Conservation (phyloP, 2,329 filamentous ascomycete genomes). For the Xylariaceae sp. region DNA sequence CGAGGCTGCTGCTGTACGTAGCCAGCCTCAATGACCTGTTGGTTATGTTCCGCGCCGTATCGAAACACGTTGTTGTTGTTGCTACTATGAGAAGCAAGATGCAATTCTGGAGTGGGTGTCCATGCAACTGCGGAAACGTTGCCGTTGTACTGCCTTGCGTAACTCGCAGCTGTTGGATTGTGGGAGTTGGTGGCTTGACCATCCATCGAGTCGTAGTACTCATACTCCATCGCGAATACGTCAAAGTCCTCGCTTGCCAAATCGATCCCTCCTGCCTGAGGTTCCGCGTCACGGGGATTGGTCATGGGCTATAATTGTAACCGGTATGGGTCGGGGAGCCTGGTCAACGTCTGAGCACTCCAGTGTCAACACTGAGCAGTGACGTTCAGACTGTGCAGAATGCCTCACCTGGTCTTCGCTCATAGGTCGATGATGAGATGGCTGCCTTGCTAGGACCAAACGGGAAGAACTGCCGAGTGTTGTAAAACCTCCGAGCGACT, state of each 20-base stretch:
- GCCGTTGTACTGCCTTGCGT: neutral
- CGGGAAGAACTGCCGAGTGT: neutral
- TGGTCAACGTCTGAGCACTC: too few relatives aligned
- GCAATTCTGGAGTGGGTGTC: neutral
- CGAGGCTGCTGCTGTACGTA: slow-evolving; percentile 4
- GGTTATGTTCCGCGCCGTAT: neutral
- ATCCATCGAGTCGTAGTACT: slow-evolving; percentile 1
- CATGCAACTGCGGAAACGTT: neutral
- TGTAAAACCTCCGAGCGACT: neutral
- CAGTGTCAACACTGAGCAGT: neutral
- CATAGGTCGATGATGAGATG: neutral
- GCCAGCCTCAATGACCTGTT: slow-evolving; percentile 3
- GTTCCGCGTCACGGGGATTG: slow-evolving; percentile 9
- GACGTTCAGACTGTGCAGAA: neutral
- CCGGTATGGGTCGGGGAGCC: neutral
- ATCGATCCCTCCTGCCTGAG: neutral
- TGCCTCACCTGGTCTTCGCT: neutral
- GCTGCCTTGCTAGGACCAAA: neutral
- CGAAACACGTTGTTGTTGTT: neutral
- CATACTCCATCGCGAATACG: slow-evolving; percentile 10
- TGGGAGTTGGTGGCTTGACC: slow-evolving; percentile 12
- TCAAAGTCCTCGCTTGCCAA: neutral
- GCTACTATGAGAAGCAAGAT: neutral
- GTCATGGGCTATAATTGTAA: slow-evolving; percentile 8
- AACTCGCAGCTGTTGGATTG: neutral